A percentile compares a stretch with the other conserved stretches of the same genome.
Evolutionary conservation across 2,329 filamentous ascomycete genomes (phyloP).

Genomic region (Aspergillus phoenicis): DNA sequence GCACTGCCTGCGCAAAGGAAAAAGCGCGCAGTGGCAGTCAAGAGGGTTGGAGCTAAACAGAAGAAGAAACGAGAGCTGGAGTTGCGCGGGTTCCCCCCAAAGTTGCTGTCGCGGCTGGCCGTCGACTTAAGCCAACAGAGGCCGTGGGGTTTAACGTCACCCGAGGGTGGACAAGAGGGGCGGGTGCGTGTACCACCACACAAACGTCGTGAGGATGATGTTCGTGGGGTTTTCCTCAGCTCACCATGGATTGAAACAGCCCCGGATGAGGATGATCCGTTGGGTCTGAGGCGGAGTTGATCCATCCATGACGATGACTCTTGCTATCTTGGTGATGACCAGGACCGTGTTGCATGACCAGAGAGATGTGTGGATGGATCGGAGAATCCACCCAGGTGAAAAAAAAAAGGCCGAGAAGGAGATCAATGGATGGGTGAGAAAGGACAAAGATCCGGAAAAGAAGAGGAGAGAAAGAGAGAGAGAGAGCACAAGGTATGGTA

Average conservation of each 20-base stretch:
- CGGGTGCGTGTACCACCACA: not conserved
- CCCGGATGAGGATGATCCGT: constrained; percentile 12
- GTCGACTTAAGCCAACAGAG: not conserved
- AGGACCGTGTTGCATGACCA: not conserved
- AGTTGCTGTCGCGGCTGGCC: not conserved
- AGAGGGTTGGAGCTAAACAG: constrained; percentile 9
- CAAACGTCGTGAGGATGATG: not conserved
- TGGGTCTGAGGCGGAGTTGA: not conserved
- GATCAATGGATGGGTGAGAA: not conserved
- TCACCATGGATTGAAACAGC: not conserved
- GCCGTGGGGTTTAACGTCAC: not conserved
- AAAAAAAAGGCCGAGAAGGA: not conserved
- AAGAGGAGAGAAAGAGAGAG: not conserved
- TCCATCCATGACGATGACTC: not conserved
- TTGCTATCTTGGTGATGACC: not conserved
- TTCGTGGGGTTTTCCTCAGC: not conserved
- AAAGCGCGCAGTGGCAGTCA: constrained; percentile 2
- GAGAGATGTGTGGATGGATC: too few relatives aligned
- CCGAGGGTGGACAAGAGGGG: not conserved
- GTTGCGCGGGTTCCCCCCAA: not conserved
- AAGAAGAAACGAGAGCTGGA: constrained; percentile 22
- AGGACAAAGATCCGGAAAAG: not conserved
- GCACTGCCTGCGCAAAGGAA: constrained; percentile 35
- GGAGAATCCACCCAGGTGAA: not conserved
- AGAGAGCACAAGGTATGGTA: constrained; percentile 6